These are phyloP conservation scores for Auxenochlorella protothecoides DNA, from an alignment of 139 green algal genomes.

Conservation along the genomic window DNA sequence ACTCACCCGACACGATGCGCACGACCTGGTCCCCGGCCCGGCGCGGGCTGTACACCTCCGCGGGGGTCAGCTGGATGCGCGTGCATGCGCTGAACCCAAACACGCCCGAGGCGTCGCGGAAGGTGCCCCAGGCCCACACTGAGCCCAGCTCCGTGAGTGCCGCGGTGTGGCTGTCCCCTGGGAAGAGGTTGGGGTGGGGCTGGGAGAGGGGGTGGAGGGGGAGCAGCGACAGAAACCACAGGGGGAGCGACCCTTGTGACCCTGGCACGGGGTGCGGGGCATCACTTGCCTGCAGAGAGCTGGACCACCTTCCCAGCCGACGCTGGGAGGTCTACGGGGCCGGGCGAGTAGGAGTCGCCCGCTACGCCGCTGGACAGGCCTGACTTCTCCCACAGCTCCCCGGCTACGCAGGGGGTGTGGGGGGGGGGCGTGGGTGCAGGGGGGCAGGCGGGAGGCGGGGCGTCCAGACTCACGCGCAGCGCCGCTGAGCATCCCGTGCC, in stretches of 20 bases:
- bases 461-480: background rate
- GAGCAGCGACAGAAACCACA: too few species aligned
- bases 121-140: slow-evolving; percentile 79
- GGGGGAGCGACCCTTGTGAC: too few species aligned
- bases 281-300: slow-evolving; percentile 31
- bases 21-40: slow-evolving; percentile 21
- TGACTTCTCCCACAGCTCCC: slow-evolving; percentile 38
- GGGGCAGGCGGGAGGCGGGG: background rate
- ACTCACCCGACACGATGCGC: slow-evolving; percentile 40
- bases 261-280: too few species aligned
- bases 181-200: background rate
- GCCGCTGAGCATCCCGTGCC: background rate
- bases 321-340: slow-evolving; percentile 29
- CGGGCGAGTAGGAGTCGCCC: slow-evolving; percentile 36
- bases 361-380: slow-evolving; percentile 5
- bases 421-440: background rate
- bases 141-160: slow-evolving; percentile 50
- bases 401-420: slow-evolving; percentile 6
- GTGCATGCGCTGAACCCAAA: slow-evolving; percentile 46
- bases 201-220: too few species aligned
- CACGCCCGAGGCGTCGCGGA: slow-evolving; percentile 58
- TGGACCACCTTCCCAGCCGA: slow-evolving; percentile 38
- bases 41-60: slow-evolving; percentile 36
- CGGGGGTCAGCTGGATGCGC: slow-evolving; percentile 28
- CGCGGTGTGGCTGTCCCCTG: slow-evolving; percentile 74